Percentiles rank a stretch among this genome's conserved stretches.
Evolutionary conservation across 2,329 filamentous ascomycete genomes (phyloP).

Genomic region (Thielaviopsis musarum): DNA sequence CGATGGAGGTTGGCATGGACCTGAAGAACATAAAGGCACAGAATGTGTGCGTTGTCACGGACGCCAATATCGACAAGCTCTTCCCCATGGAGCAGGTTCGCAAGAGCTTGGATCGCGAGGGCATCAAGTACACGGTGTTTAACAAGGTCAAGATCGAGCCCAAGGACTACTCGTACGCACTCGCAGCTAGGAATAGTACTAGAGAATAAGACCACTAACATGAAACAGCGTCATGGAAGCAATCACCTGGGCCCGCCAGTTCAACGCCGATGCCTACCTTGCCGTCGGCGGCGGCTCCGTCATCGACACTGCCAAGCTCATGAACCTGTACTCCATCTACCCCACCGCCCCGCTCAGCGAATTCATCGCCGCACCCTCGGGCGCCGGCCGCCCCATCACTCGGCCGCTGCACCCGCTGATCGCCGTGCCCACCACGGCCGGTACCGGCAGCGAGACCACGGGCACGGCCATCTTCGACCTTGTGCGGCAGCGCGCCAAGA

Average conservation of each 20-base stretch:
- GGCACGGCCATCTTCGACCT: constrained; percentile 97
- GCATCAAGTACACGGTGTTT: constrained; percentile 66
- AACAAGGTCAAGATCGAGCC: constrained; percentile 73
- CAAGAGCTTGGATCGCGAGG: constrained; percentile 62
- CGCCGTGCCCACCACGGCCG: constrained; percentile 62
- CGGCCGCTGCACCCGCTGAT: constrained; percentile 51
- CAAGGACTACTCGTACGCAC: constrained; percentile 71
- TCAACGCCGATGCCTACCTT: constrained; percentile 72
- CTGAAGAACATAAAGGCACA: constrained; percentile 78
- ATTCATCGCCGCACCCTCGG: constrained; percentile 91
- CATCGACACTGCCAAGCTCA: constrained; percentile 95
- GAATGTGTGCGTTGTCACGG: constrained; percentile 83
- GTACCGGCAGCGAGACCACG: constrained; percentile 87
- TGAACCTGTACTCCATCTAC: constrained; percentile 89
- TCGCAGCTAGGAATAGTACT: neutral
- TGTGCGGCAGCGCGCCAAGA: constrained; percentile 78
- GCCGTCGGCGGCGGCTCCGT: constrained; percentile 88
- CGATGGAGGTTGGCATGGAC: constrained; percentile 96
- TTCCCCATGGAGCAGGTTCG: constrained; percentile 81
- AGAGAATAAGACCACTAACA: neutral
- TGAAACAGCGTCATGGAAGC: constrained; percentile 60
- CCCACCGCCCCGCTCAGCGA: constrained; percentile 89
- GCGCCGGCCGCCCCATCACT: constrained; percentile 58
- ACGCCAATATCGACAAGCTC: constrained; percentile 62
- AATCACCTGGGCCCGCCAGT: constrained; percentile 69